A percentile compares a stretch with the other conserved stretches of the same genome.
Evolutionary conservation across 2,329 filamentous ascomycete genomes (phyloP).

Genomic region (Aureobasidium sp.): DNA sequence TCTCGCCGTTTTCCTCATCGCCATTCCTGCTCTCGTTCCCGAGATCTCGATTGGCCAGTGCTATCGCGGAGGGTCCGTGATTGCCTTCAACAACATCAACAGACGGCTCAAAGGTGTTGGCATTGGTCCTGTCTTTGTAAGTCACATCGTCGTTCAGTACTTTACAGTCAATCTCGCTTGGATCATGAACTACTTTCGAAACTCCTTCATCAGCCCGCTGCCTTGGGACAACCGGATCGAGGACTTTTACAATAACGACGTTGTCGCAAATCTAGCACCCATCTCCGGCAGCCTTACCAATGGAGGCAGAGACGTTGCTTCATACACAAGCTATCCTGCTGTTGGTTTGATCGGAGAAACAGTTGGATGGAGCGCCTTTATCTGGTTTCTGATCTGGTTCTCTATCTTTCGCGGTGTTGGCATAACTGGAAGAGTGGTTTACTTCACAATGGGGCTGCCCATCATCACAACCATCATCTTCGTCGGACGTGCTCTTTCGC

Average conservation of each 20-base stretch:
- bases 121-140: slow-evolving; percentile 44
- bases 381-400: slow-evolving; percentile 53
- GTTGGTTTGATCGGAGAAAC: slow-evolving; percentile 46
- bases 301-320: slow-evolving; percentile 32
- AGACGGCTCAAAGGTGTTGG: slow-evolving; percentile 47
- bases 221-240: slow-evolving; percentile 46
- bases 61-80: slow-evolving; percentile 34
- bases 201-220: slow-evolving; percentile 47
- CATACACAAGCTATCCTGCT: slow-evolving; percentile 42
- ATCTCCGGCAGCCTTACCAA: slow-evolving; percentile 27
- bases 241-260: slow-evolving; percentile 45
- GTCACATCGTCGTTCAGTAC: slow-evolving; percentile 49
- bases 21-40: slow-evolving; percentile 48
- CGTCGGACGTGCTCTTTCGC: slow-evolving; percentile 46
- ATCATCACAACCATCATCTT: slow-evolving; percentile 50
- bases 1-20: slow-evolving; percentile 47
- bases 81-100: slow-evolving; percentile 39
- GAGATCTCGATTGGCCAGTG: slow-evolving; percentile 47
- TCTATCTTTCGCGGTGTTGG: slow-evolving; percentile 53
- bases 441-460: slow-evolving; percentile 54
- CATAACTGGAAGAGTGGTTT: slow-evolving; percentile 50
- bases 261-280: slow-evolving; percentile 42
- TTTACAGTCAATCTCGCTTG: slow-evolving; percentile 50
- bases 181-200: slow-evolving; percentile 52
- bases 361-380: slow-evolving; percentile 50